A percentile compares a stretch with the other conserved stretches of the same genome.
Conservation (phyloP, 2,329 filamentous ascomycete genomes). For the Raffaelea arxii region DNA sequence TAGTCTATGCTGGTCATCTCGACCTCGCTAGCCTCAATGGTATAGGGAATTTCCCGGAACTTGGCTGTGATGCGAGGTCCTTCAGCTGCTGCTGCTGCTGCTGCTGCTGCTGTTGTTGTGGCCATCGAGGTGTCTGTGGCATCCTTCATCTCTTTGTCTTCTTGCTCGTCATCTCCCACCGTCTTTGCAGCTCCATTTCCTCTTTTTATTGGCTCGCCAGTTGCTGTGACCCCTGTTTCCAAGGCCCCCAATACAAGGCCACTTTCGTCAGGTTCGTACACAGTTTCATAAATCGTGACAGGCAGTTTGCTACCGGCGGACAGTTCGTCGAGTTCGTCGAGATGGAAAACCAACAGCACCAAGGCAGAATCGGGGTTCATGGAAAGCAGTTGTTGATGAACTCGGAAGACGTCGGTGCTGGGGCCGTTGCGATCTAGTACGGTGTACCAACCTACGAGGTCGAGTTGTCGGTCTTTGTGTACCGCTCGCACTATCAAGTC, state of each 20-base stretch:
- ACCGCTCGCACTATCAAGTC: slow-evolving; percentile 66
- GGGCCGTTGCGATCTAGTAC: slow-evolving; percentile 66
- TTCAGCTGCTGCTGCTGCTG: slow-evolving; percentile 17
- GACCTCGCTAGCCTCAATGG: slow-evolving; percentile 85
- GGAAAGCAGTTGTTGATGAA: slow-evolving; percentile 69
- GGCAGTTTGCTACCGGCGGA: slow-evolving; percentile 72
- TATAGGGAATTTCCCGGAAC: slow-evolving; percentile 78
- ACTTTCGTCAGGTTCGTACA: slow-evolving; percentile 58
- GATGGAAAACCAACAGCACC: slow-evolving; percentile 79
- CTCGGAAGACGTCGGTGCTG: slow-evolving; percentile 53
- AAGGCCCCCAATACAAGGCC: not conserved
- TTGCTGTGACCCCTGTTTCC: not conserved
- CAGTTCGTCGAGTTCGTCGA: slow-evolving; percentile 42
- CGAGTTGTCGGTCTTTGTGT: slow-evolving; percentile 72
- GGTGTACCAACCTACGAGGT: slow-evolving; percentile 89
- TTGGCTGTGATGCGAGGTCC: slow-evolving; percentile 49
- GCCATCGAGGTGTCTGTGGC: not conserved
- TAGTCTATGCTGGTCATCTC: slow-evolving; percentile 98
- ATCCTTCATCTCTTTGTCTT: slow-evolving; percentile 67
- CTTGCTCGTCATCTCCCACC: slow-evolving; percentile 17
- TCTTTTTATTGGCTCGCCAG: not conserved
- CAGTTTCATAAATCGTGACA: slow-evolving; percentile 82
- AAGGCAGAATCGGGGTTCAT: slow-evolving; percentile 74
- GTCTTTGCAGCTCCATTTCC: no score
- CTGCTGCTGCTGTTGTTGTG: not conserved